Evolutionary conservation across 371 early-diverging fungal species (phyloP), one percentile per base, ranked within the genome.

Genomic region (Modicella reniformis): DNA sequence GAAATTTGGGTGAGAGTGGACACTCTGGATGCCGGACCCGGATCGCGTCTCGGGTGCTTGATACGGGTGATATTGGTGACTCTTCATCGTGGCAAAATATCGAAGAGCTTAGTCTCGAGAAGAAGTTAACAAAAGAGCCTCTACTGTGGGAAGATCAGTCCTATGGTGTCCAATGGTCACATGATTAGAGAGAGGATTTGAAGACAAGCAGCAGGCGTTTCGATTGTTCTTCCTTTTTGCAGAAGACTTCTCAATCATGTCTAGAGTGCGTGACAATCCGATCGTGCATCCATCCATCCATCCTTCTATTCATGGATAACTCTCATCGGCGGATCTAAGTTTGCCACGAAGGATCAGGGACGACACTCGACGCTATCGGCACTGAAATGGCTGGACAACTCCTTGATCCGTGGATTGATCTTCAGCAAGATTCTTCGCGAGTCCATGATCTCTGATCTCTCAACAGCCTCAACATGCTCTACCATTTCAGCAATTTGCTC

Each of bases 161-260:
- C 12, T 37, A 37, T 37, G 37, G 37, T 37, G 12, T 37, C 25
- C 26, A 26, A 23, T 26, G 29, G 58, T 49, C 62, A 63, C 62
- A 52, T 52, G 51, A 51, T 30, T 13, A 6, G 7, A 13, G 13
- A 5, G 4, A 19, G n/a, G n/a, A n/a, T 48, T 19, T 48, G 21
- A 48, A 48, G 6, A 48, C n/a, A 48, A 19, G 15, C 40, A 15
- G 40, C 40, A 7, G 10, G 15, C n/a, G 40, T 15, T 13, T n/a
- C 13, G 4, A 25, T 70, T 65, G 61, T 23, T 72, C 67, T 29
- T 53, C 56, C 62, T 72, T 72, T 72, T 72, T 66, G 72, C 72
- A 72, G 66, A 52, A 54, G 59, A 62, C 66, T 65, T 61, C 64
- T 64, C 65, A 65, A 64, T 26, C 63, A 72, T 72, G 72, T 72